Percentiles rank a stretch among this genome's conserved stretches.
Conservation (phyloP, 768 basidiomycete species). For the Mycena leptocephala region DNA sequence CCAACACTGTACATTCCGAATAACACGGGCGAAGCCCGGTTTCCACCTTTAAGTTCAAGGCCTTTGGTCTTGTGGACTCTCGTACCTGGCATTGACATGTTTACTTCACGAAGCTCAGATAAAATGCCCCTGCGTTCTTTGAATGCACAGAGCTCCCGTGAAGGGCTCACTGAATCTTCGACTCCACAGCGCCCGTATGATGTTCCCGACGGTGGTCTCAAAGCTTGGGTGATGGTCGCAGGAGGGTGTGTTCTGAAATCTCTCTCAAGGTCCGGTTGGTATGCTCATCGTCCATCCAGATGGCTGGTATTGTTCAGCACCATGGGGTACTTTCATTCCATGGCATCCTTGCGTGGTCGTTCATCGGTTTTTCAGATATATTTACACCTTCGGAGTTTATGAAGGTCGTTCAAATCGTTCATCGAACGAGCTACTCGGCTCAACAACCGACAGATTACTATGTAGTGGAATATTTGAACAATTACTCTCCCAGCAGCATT, state of each 20-base stretch:
- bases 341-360: too few relatives aligned
- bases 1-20: too few relatives aligned
- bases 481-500: slow-evolving; percentile 16
- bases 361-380: not conserved
- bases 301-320: not conserved
- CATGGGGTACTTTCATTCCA: not conserved
- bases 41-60: too few relatives aligned
- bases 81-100: too few relatives aligned
- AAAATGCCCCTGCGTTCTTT: too few relatives aligned
- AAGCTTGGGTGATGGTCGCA: slow-evolving; percentile 3
- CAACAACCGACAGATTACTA: slow-evolving; percentile 15
- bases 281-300: not conserved
- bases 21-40: too few relatives aligned
- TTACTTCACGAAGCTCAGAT: too few relatives aligned
- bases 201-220: slow-evolving; percentile 1
- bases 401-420: not conserved
- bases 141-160: too few relatives aligned
- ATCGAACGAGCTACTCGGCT: not conserved
- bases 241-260: not conserved
- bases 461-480: not conserved
- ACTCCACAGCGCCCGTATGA: too few relatives aligned
- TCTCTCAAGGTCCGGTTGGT: not conserved
- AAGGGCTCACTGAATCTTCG: too few relatives aligned
- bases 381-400: not conserved
- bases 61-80: too few relatives aligned